Conservation (phyloP, 306 rosid genomes). For the Vigna reflexopilosa region DNA sequence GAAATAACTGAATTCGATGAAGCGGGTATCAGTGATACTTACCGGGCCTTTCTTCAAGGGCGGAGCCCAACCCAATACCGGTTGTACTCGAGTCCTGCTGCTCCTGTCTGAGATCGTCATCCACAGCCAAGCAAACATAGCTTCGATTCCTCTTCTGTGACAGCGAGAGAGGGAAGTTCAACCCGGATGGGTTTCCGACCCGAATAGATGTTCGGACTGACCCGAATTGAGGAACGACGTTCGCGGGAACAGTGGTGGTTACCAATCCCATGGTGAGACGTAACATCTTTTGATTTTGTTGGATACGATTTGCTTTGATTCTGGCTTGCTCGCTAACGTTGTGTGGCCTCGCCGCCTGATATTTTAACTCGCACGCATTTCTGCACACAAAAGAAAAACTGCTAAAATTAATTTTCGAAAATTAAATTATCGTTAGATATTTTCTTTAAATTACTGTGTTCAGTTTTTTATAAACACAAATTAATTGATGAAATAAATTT, state of each 20-base stretch:
- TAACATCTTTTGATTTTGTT: constrained; percentile 9
- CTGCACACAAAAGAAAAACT: not conserved
- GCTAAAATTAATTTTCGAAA: not conserved
- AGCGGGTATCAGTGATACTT: not conserved
- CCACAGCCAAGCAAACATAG: constrained; percentile 71
- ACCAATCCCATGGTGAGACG: constrained; percentile 73
- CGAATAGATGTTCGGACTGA: constrained; percentile 50
- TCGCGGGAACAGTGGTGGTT: constrained; percentile 55
- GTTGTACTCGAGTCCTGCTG: constrained; percentile 52
- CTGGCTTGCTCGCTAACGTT: not conserved
- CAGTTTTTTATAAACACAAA: too few relatives aligned
- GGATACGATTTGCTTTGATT: not conserved
- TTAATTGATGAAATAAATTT: too few relatives aligned
- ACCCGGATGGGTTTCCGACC: constrained; percentile 39
- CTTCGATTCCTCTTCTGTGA: constrained; percentile 34
- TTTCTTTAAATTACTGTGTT: not conserved
- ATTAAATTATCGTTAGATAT: not conserved
- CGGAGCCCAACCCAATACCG: constrained; percentile 56
- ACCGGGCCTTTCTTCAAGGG: constrained; percentile 77
- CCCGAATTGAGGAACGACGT: constrained; percentile 53
- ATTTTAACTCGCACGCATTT: not conserved
- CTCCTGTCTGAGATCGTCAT: constrained; percentile 69
- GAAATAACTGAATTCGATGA: not conserved
- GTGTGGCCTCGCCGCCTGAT: not conserved
- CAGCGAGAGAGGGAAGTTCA: constrained; percentile 40